Evolutionary conservation across 768 basidiomycete species (phyloP).

Genomic region (Filobasidium wieringae): DNA sequence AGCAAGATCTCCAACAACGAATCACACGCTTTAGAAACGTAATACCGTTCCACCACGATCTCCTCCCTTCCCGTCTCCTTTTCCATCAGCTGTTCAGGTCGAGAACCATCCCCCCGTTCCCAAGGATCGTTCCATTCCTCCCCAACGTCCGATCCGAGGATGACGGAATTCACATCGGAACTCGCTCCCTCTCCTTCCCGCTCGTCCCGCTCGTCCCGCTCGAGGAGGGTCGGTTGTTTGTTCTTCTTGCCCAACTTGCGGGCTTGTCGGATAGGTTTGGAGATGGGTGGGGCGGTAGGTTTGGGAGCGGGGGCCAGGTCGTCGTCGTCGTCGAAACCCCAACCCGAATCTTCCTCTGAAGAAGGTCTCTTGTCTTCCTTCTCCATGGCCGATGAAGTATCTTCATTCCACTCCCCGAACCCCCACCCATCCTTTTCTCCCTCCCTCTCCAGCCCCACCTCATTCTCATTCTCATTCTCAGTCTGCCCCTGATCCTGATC

Average conservation of each 20-base stretch:
- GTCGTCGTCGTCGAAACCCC: constrained; percentile 12
- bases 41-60: neutral
- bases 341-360: neutral
- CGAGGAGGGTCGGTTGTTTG: neutral
- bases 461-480: no score
- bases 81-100: neutral
- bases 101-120: neutral
- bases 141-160: neutral
- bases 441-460: neutral
- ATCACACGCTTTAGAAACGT: neutral
- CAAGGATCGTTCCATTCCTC: neutral
- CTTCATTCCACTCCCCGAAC: constrained; percentile 7
- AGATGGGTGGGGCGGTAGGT: neutral
- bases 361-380: neutral
- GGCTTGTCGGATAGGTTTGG: constrained; percentile 15
- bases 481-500: neutral
- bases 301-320: neutral
- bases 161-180: neutral
- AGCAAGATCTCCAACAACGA: constrained; percentile 21
- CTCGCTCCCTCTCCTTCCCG: no score
- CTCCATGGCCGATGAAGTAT: neutral
- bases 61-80: neutral
- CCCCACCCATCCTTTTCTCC: constrained; percentile 6
- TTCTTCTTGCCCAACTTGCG: constrained; percentile 14
- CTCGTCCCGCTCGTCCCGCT: neutral